phyloP scores from a whole-genome alignment of 1,284 basidiomycete genomes.

The Apiotrichum laibachii region DNA sequence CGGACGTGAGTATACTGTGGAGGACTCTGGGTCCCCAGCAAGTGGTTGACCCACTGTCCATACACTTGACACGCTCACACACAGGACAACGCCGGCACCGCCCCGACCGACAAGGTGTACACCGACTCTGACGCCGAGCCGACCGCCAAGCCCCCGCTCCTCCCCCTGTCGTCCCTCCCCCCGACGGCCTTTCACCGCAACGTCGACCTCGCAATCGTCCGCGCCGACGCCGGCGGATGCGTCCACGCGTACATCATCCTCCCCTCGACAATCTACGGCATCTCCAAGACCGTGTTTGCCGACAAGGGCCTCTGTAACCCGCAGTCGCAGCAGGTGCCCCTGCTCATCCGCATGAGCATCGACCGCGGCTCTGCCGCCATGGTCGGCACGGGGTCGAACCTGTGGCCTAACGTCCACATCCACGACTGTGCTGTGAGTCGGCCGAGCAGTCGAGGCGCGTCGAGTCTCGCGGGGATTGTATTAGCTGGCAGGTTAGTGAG shows the following conservation, averaged over 20 bases:
- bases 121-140: constrained; percentile 36
- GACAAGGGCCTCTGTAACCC: constrained; percentile 42
- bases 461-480: too few relatives aligned
- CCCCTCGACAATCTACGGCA: constrained; percentile 51
- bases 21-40: background rate
- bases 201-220: constrained; percentile 44
- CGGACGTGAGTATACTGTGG: constrained; percentile 24
- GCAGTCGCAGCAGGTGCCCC: constrained; percentile 43
- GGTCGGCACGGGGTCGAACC: constrained; percentile 44
- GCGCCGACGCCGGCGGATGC: constrained; percentile 40
- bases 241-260: constrained; percentile 49
- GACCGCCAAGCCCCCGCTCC: constrained; percentile 33
- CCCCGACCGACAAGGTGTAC: constrained; percentile 34
- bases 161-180: constrained; percentile 37
- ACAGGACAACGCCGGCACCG: constrained; percentile 6
- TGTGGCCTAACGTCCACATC: constrained; percentile 28
- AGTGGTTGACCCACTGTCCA: background rate
- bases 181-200: constrained; percentile 34
- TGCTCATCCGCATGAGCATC: constrained; percentile 40
- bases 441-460: too few relatives aligned
- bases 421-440: constrained; percentile 18
- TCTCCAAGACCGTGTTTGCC: constrained; percentile 36
- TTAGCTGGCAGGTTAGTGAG: too few relatives aligned
- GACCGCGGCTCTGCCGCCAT: constrained; percentile 43
- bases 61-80: background rate